Percentiles rank a stretch among this genome's conserved stretches.
phyloP scores from a whole-genome alignment of 495 filamentous ascomycete genomes.

The Xylaria curta region DNA sequence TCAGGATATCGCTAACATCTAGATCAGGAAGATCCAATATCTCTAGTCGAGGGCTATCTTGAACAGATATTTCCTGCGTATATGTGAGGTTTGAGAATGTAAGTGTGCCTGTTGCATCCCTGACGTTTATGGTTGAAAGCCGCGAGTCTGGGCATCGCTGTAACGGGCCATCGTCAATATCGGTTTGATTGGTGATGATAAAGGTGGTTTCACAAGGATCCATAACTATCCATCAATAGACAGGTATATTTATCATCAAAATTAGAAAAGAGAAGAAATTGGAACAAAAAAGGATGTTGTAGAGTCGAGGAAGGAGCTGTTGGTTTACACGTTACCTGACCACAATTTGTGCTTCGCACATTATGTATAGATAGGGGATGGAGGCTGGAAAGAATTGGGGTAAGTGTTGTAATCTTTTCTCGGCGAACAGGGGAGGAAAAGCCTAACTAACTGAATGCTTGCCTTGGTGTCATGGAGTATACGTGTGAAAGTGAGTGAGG shows the following conservation, averaged over 20 bases:
- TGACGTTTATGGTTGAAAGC: neutral
- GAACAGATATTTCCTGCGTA: too few relatives aligned
- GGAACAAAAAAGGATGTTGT: neutral
- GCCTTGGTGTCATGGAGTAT: too few relatives aligned
- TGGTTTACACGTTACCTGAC: too few relatives aligned
- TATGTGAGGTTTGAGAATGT: neutral
- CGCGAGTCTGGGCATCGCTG: neutral
- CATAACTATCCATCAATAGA: neutral
- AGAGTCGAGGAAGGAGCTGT: neutral
- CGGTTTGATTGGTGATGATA: slow-evolving; percentile 2
- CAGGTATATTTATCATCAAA: too few relatives aligned
- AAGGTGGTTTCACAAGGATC: neutral
- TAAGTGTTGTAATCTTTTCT: too few relatives aligned
- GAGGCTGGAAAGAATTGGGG: too few relatives aligned
- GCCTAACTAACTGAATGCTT: too few relatives aligned
- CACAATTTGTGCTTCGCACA: too few relatives aligned
- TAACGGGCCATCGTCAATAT: neutral
- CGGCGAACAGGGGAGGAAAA: too few relatives aligned
- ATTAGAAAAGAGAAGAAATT: neutral
- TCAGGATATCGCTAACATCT: neutral
- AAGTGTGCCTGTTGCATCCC: neutral
- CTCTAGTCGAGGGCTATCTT: neutral
- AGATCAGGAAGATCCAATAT: neutral
- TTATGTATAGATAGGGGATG: too few relatives aligned
- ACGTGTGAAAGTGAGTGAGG: too few relatives aligned